Conservation (phyloP, 163 green algal genomes). For the Volvox carteri region DNA sequence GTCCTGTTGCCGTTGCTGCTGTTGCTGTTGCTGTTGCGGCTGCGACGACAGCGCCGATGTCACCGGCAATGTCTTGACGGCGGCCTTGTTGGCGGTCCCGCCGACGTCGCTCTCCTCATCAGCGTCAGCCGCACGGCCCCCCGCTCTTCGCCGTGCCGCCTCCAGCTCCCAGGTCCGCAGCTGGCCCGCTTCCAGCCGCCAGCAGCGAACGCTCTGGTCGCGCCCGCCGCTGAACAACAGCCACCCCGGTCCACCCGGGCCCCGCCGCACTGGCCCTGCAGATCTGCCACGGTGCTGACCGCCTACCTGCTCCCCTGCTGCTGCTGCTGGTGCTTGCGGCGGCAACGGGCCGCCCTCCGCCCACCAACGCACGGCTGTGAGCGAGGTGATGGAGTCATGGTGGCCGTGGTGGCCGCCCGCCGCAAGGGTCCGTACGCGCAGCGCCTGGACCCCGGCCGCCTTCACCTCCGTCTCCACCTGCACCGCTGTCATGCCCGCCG, state of each 20-base stretch:
- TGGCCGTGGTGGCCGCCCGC: constrained; percentile 17
- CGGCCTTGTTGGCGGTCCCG: neutral
- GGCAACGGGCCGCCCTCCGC: neutral
- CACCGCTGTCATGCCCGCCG: neutral
- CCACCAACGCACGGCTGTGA: neutral
- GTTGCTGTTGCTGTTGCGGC: neutral
- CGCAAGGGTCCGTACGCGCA: neutral
- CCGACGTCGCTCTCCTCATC: neutral
- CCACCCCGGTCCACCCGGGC: neutral
- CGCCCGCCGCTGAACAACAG: constrained; percentile 54
- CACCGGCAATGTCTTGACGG: neutral
- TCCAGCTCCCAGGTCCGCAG: constrained; percentile 34
- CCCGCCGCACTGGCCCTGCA: no score
- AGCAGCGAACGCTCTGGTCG: constrained; percentile 58
- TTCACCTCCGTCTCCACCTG: neutral
- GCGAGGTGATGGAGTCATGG: constrained; percentile 35
- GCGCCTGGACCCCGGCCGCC: neutral
- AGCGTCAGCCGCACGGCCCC: neutral
- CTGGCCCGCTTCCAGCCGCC: constrained; percentile 42
- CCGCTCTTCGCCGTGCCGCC: neutral
- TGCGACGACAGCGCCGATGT: neutral
- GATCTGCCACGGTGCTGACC: no score
- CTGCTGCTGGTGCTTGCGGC: neutral
- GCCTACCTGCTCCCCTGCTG: no score
- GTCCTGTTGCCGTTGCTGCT: neutral